A percentile compares a stretch with the other conserved stretches of the same genome.
Conservation (phyloP, 176 grass and related monocot species). For the Eragrostis nindensis region DNA sequence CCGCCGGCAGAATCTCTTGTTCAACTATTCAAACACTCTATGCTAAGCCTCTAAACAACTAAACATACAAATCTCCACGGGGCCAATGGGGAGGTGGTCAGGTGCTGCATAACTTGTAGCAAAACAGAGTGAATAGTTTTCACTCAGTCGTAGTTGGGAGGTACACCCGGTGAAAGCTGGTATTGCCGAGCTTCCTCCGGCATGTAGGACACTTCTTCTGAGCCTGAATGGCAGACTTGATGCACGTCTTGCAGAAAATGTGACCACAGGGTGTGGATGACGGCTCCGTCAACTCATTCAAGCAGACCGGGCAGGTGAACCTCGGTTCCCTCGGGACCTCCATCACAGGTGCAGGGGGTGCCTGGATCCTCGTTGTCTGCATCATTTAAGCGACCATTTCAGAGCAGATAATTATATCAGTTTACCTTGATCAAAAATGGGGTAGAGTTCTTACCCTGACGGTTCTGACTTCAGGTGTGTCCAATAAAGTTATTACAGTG, state of each 20-base stretch:
- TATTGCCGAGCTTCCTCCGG: constrained; percentile 56
- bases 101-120: constrained; percentile 1
- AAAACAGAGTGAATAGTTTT: constrained; percentile 29
- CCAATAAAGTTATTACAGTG: constrained; percentile 39
- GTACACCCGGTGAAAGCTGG: constrained; percentile 77
- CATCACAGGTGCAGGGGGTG: constrained; percentile 46
- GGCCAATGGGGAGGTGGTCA: constrained; percentile 29
- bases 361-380: constrained; percentile 16
- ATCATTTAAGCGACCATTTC: constrained; percentile 24
- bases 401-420: not conserved
- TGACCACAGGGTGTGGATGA: constrained; percentile 90
- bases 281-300: constrained; percentile 58
- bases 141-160: constrained; percentile 60
- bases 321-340: constrained; percentile 56
- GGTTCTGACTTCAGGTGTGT: constrained; percentile 28
- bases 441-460: constrained; percentile 17
- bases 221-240: constrained; percentile 54
- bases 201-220: constrained; percentile 93
- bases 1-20: constrained; percentile 34
- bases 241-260: constrained; percentile 87
- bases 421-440: not conserved
- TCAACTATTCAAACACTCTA: constrained; percentile 34
- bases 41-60: constrained; percentile 31
- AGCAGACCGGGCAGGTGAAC: constrained; percentile 85
- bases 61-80: constrained; percentile 35